A percentile compares a stretch with the other conserved stretches of the same genome.
These are phyloP conservation scores for Backusella australiensis DNA, from an alignment of 192 early-diverging fungal genomes.

Conservation along the genomic window DNA sequence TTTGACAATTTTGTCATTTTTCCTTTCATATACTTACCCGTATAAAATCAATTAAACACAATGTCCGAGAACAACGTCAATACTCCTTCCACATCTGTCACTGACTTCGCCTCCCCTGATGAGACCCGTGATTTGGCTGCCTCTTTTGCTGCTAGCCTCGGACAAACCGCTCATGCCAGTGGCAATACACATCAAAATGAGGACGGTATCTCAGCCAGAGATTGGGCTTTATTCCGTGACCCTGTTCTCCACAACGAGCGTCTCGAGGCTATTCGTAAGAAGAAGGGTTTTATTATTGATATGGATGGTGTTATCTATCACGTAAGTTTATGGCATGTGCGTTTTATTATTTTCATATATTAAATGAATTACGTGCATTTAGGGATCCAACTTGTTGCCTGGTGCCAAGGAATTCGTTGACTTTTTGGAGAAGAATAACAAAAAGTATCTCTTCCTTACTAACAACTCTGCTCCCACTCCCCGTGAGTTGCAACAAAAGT, in stretches of 20 bases:
- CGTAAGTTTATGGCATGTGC: conserved; percentile 18
- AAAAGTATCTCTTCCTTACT: conserved; percentile 61
- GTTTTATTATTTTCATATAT: conserved; percentile 13
- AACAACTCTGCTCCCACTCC: conserved; percentile 65
- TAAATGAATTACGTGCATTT: background rate
- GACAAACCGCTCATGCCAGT: background rate
- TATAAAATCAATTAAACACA: background rate
- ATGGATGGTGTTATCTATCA: conserved; percentile 68
- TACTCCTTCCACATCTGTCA: conserved; percentile 1
- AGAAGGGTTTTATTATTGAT: conserved; percentile 60
- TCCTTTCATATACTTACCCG: background rate
- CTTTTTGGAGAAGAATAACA: conserved; percentile 48
- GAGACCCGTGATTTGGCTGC: conserved; percentile 14
- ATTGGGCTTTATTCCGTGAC: conserved; percentile 30
- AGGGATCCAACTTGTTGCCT: conserved; percentile 47
- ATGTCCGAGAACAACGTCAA: background rate
- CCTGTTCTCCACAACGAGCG: conserved; percentile 30
- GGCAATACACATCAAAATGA: conserved; percentile 2
- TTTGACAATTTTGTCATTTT: background rate
- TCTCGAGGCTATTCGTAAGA: conserved; percentile 34
- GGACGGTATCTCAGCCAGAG: conserved; percentile 9
- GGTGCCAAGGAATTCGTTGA: conserved; percentile 59
- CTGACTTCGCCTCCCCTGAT: conserved; percentile 4
- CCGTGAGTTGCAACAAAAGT: conserved; percentile 54
- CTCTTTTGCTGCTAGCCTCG: conserved; percentile 8